Evolutionary conservation across 2,329 filamentous ascomycete species (phyloP).

Genomic region (Venturiaceae sp.): DNA sequence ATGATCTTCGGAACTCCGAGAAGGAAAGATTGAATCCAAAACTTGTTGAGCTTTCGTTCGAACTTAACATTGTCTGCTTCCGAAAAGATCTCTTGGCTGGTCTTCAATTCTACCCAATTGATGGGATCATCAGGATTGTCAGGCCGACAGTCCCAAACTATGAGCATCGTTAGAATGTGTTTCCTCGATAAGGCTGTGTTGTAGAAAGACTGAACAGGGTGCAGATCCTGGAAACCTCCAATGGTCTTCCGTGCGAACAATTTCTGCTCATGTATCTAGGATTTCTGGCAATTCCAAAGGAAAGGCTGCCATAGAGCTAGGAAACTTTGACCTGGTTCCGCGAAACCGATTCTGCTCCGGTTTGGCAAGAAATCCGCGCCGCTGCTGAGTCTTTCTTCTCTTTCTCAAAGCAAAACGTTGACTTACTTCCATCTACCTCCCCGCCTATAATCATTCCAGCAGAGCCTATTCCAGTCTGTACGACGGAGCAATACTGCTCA

Average conservation of each 20-base stretch:
- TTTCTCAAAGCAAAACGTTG: too few relatives aligned
- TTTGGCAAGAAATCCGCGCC: too few relatives aligned
- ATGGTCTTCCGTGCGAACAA: too few relatives aligned
- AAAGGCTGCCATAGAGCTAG: too few relatives aligned
- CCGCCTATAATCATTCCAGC: slow-evolving; percentile 68
- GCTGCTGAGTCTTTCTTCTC: too few relatives aligned
- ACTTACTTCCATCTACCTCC: slow-evolving; percentile 77
- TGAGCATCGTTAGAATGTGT: background rate
- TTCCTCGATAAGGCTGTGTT: too few relatives aligned
- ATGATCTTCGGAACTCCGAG: slow-evolving; percentile 88
- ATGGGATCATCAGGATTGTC: slow-evolving; percentile 62
- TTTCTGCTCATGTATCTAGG: too few relatives aligned
- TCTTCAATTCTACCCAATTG: slow-evolving; percentile 95
- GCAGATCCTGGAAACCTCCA: too few relatives aligned
- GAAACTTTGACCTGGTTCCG: too few relatives aligned
- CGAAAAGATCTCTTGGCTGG: slow-evolving; percentile 43
- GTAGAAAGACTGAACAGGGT: background rate
- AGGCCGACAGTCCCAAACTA: slow-evolving; percentile 76
- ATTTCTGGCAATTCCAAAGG: too few relatives aligned
- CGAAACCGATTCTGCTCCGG: too few relatives aligned
- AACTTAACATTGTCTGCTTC: slow-evolving; percentile 64
- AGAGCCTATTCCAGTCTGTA: slow-evolving; percentile 75
- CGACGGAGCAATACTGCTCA: slow-evolving; percentile 91
- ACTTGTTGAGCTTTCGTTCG: slow-evolving; percentile 85
- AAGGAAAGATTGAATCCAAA: slow-evolving; percentile 94